Conservation (phyloP, 768 basidiomycete genomes). For the Rhizopogon roseolus region DNA sequence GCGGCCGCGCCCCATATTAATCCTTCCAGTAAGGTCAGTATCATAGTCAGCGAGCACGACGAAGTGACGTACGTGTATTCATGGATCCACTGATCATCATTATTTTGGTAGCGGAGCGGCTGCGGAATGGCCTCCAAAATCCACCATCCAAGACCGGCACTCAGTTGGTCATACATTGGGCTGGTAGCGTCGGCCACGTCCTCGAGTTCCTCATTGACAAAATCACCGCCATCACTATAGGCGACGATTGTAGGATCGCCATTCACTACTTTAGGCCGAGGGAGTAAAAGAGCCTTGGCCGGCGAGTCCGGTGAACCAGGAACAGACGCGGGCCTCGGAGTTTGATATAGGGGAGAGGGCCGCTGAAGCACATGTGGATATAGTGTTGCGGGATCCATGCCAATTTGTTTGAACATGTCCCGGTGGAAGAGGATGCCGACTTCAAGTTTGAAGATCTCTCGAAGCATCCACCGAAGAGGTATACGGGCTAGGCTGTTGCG, state of each 20-base stretch:
- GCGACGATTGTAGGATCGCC: slow-evolving; percentile 12
- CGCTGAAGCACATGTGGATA: slow-evolving; percentile 38
- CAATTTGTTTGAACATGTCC: slow-evolving; percentile 35
- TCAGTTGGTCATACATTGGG: slow-evolving; percentile 54
- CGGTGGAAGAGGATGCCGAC: slow-evolving; percentile 56
- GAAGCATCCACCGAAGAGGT: slow-evolving; percentile 74
- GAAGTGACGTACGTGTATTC: slow-evolving; percentile 12
- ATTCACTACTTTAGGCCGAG: slow-evolving; percentile 12
- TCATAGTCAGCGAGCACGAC: not conserved
- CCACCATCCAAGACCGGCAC: slow-evolving; percentile 54
- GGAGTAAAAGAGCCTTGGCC: slow-evolving; percentile 3
- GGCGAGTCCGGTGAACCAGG: slow-evolving; percentile 10
- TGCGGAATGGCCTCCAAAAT: slow-evolving; percentile 52
- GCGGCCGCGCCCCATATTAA: slow-evolving; percentile 40
- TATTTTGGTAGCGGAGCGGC: slow-evolving; percentile 20
- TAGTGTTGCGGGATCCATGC: slow-evolving; percentile 44
- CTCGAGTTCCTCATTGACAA: slow-evolving; percentile 53
- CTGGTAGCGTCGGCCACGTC: slow-evolving; percentile 55
- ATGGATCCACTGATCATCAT: slow-evolving; percentile 14
- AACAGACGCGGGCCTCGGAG: slow-evolving; percentile 10
- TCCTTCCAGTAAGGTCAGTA: slow-evolving; percentile 5
- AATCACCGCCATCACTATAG: slow-evolving; percentile 13
- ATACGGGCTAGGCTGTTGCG: slow-evolving; percentile 64
- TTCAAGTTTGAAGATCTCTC: slow-evolving; percentile 53
- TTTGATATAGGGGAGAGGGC: slow-evolving; percentile 33